Percentiles rank a stretch among this genome's conserved stretches.
These are phyloP conservation scores for Aspergillus brasiliensis DNA, from an alignment of 2,329 filamentous ascomycete species.

Conservation along the genomic window DNA sequence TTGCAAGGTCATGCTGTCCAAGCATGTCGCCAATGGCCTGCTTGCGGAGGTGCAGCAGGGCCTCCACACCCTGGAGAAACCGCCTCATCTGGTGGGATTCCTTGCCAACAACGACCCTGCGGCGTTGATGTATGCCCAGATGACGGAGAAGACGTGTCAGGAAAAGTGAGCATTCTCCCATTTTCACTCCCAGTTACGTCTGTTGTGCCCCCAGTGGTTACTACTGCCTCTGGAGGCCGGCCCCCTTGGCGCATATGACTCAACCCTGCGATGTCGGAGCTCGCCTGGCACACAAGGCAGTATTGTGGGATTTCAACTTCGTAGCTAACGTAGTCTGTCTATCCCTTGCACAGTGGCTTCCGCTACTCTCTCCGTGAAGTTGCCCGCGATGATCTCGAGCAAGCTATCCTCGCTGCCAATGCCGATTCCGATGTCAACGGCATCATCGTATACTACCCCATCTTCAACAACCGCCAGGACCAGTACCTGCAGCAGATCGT, in stretches of 20 bases:
- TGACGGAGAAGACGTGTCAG: conserved; percentile 93
- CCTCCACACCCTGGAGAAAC: conserved; percentile 68
- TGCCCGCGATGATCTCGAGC: conserved; percentile 85
- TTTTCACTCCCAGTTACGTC: conserved; percentile 8
- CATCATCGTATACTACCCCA: conserved; percentile 98
- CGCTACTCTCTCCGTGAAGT: conserved; percentile 82
- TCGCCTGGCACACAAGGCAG: background rate
- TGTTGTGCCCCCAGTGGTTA: conserved; percentile 12
- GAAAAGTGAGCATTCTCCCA: conserved; percentile 73
- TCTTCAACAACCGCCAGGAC: conserved; percentile 89
- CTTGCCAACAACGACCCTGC: conserved; percentile 89
- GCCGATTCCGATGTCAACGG: conserved; percentile 74
- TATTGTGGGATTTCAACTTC: conserved; percentile 11
- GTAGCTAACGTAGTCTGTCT: conserved; percentile 23
- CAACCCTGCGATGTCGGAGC: conserved; percentile 20
- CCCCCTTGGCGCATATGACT: background rate
- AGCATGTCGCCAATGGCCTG: conserved; percentile 80
- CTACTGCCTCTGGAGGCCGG: conserved; percentile 1
- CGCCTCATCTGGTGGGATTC: conserved; percentile 85
- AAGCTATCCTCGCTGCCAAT: conserved; percentile 84
- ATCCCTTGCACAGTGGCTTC: conserved; percentile 68
- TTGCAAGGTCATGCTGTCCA: conserved; percentile 92
- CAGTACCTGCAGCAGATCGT: conserved; percentile 96
- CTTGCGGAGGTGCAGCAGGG: conserved; percentile 76
- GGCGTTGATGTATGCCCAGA: conserved; percentile 91